phyloP scores from a whole-genome alignment of 1,284 basidiomycete species.

The Sanghuangporus baumii region DNA sequence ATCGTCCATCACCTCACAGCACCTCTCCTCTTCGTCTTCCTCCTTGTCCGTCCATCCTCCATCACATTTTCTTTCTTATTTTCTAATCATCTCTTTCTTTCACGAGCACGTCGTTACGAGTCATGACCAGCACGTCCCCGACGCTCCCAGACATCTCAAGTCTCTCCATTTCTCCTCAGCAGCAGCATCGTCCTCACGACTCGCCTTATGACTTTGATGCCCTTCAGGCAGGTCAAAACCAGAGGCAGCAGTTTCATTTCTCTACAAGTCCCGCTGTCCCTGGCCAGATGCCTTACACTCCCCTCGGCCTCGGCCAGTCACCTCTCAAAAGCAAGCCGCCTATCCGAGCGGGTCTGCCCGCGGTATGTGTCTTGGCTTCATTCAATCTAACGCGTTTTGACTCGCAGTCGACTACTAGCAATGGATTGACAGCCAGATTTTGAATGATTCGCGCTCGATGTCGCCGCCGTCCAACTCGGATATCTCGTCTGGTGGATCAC shows the following conservation, averaged over 20 bases:
- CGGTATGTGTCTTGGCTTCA: constrained; percentile 41
- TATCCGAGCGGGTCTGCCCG: constrained; percentile 59
- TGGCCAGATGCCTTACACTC: constrained; percentile 58
- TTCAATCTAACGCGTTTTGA: constrained; percentile 17
- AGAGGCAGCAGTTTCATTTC: constrained; percentile 60
- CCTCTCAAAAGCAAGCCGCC: constrained; percentile 67
- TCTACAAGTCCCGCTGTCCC: constrained; percentile 60
- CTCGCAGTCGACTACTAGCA: constrained; percentile 40
- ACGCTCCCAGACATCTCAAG: constrained; percentile 66
- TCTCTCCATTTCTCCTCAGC: constrained; percentile 59
- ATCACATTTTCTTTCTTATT: constrained; percentile 26
- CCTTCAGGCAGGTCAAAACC: constrained; percentile 36
- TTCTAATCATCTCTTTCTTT: constrained; percentile 25
- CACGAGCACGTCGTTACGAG: constrained; percentile 27
- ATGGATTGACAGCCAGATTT: constrained; percentile 66
- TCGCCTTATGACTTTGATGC: constrained; percentile 71
- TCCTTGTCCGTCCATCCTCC: constrained; percentile 1
- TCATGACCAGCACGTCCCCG: constrained; percentile 67
- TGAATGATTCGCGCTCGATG: constrained; percentile 65
- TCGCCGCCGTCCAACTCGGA: constrained; percentile 84
- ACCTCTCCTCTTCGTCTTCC: neutral
- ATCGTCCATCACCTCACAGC: neutral
- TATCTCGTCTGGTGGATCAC: constrained; percentile 78
- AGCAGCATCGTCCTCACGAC: constrained; percentile 72
- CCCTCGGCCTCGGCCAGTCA: constrained; percentile 51